phyloP scores from a whole-genome alignment of 2,329 filamentous ascomycete genomes.

The Colletotrichum acutatum region DNA sequence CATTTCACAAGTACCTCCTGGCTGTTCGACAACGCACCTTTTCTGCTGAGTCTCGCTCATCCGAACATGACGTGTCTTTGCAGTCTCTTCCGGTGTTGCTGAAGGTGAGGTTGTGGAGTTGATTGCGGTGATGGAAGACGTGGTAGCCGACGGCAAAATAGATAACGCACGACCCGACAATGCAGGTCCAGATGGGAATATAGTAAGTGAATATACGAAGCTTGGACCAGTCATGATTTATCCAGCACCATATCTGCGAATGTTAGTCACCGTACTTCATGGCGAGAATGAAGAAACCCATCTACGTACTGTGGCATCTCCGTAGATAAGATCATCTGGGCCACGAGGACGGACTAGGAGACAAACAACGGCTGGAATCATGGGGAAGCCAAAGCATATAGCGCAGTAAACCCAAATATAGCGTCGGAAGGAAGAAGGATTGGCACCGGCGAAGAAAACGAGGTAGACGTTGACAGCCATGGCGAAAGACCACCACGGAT shows the following conservation, averaged over 20 bases:
- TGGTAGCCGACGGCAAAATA: conserved; percentile 69
- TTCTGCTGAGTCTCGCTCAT: conserved; percentile 45
- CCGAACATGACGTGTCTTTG: conserved; percentile 44
- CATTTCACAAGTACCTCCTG: not conserved
- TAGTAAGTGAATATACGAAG: conserved; percentile 72
- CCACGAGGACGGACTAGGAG: conserved; percentile 60
- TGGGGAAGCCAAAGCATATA: conserved; percentile 78
- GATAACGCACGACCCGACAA: conserved; percentile 63
- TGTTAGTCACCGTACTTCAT: not conserved
- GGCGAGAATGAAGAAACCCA: not conserved
- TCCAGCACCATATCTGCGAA: conserved; percentile 71
- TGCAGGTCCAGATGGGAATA: conserved; percentile 70
- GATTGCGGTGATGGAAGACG: conserved; percentile 68
- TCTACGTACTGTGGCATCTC: conserved; percentile 64
- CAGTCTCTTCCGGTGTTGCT: conserved; percentile 53
- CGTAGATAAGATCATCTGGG: conserved; percentile 52
- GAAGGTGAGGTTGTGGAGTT: conserved; percentile 63
- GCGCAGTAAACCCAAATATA: conserved; percentile 78
- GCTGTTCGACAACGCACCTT: conserved; percentile 42
- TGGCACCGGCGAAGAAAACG: conserved; percentile 70
- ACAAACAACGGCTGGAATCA: conserved; percentile 73
- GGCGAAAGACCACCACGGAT: conserved; percentile 81
- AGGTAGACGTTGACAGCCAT: conserved; percentile 88
- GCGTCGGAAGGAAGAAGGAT: conserved; percentile 74
- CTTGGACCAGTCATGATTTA: conserved; percentile 62